These are phyloP conservation scores for Ogataea thermomethanolica DNA, from an alignment of 805 yeast species.

Conservation along the genomic window DNA sequence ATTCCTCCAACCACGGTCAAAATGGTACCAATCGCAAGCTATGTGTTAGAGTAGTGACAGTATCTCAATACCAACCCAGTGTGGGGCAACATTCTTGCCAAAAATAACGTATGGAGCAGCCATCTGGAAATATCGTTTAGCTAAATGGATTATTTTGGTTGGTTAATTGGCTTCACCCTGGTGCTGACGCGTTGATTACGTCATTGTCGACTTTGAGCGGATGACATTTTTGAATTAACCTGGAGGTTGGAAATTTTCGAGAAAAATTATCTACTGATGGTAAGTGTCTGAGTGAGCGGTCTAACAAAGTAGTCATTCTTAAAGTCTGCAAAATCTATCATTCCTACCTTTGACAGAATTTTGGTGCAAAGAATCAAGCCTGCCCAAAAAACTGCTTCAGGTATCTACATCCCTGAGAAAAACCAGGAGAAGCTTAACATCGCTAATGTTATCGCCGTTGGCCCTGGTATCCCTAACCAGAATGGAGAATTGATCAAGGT, in stretches of 20 bases:
- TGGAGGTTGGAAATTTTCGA: constrained; percentile 6
- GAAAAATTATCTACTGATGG: constrained; percentile 14
- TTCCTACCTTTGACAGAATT: constrained; percentile 93
- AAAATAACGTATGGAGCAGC: constrained; percentile 80
- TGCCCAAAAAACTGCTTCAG: constrained; percentile 86
- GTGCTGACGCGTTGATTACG: no score
- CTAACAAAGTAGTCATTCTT: constrained; percentile 43
- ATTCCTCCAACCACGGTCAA: constrained; percentile 57
- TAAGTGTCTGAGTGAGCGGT: constrained; percentile 5
- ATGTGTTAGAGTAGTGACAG: constrained; percentile 7
- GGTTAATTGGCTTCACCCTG: not conserved
- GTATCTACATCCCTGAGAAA: constrained; percentile 92
- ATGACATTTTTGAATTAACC: not conserved
- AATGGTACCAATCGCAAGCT: constrained; percentile 80
- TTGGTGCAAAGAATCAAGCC: constrained; percentile 95
- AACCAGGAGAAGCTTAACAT: constrained; percentile 91
- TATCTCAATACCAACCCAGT: constrained; percentile 47
- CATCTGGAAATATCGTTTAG: constrained; percentile 40
- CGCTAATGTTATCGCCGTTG: constrained; percentile 90
- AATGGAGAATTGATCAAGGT: constrained; percentile 72
- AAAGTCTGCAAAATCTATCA: constrained; percentile 81
- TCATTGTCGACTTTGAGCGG: no score
- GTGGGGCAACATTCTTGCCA: constrained; percentile 81
- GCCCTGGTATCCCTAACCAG: constrained; percentile 73
- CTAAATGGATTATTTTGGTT: constrained; percentile 11